Conservation (phyloP, 192 early-diverging fungal genomes). For the Coemansia guatemalensis region DNA sequence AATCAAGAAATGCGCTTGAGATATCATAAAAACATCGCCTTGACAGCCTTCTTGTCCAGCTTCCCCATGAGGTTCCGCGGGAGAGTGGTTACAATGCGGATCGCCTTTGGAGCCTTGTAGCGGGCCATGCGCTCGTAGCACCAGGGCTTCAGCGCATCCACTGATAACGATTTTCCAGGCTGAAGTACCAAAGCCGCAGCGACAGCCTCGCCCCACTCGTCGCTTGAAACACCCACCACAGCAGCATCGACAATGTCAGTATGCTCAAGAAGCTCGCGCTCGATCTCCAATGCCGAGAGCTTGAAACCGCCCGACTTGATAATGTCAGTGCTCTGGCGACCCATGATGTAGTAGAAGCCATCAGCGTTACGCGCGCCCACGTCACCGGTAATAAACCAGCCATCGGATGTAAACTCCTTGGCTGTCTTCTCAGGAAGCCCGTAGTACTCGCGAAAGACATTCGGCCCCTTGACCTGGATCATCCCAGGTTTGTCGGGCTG, state of each 20-base stretch:
- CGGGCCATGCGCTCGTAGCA: slow-evolving; percentile 65
- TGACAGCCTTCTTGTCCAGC: slow-evolving; percentile 79
- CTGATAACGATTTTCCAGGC: slow-evolving; percentile 17
- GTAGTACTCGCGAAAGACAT: slow-evolving; percentile 80
- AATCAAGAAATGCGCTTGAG: too few relatives aligned
- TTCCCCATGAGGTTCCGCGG: slow-evolving; percentile 90
- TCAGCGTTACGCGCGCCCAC: slow-evolving; percentile 59
- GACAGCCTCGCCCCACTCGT: slow-evolving; percentile 76
- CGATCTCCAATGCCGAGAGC: slow-evolving; percentile 80
- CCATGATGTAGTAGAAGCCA: slow-evolving; percentile 72
- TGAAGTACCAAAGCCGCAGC: slow-evolving; percentile 65
- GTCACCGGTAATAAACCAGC: slow-evolving; percentile 85
- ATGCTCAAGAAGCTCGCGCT: slow-evolving; percentile 71
- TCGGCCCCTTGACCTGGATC: slow-evolving; percentile 72
- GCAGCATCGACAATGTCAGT: slow-evolving; percentile 66
- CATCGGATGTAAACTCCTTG: slow-evolving; percentile 69
- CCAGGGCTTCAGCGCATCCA: slow-evolving; percentile 46
- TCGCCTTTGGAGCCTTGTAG: slow-evolving; percentile 73
- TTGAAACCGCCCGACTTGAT: slow-evolving; percentile 91
- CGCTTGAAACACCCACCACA: slow-evolving; percentile 70
- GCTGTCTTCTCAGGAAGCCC: slow-evolving; percentile 66
- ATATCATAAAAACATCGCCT: slow-evolving; percentile 48
- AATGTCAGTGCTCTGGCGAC: slow-evolving; percentile 79
- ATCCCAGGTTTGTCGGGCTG: slow-evolving; percentile 59
- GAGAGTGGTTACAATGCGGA: slow-evolving; percentile 56